phyloP scores from a whole-genome alignment of 805 yeast genomes.

The Yarrowia bubula region DNA sequence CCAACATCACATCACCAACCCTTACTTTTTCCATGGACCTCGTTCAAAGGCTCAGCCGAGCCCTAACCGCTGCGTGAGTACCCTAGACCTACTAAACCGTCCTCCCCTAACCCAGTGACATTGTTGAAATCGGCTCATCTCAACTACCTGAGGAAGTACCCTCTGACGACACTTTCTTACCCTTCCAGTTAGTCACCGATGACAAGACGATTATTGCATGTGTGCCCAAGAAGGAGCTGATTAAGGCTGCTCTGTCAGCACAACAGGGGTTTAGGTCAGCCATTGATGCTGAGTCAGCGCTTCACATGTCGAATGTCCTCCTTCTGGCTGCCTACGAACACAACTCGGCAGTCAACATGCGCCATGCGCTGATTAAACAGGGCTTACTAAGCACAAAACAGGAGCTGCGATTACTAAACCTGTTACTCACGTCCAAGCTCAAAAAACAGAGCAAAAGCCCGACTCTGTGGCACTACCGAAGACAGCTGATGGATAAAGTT shows the following conservation, averaged over 20 bases:
- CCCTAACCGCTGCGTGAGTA: not conserved
- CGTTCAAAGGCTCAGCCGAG: not conserved
- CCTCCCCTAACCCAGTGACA: constrained; percentile 1
- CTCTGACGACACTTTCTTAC: not conserved
- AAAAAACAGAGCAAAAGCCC: constrained; percentile 43
- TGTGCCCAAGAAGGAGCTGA: constrained; percentile 7
- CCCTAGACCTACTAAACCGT: not conserved
- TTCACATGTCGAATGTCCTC: constrained; percentile 28
- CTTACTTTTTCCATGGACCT: not conserved
- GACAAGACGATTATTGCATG: not conserved
- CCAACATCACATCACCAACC: not conserved
- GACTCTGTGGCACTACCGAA: constrained; percentile 43
- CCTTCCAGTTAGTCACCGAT: not conserved
- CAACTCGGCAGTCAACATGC: constrained; percentile 35
- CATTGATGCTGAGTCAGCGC: not conserved
- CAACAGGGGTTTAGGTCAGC: not conserved
- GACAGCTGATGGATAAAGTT: constrained; percentile 32
- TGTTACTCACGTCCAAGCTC: constrained; percentile 39
- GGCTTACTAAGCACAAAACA: not conserved
- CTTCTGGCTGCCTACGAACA: constrained; percentile 39
- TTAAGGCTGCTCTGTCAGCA: not conserved
- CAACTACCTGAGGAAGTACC: not conserved
- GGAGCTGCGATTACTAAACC: constrained; percentile 35
- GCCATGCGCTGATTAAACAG: constrained; percentile 33
- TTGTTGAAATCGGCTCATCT: not conserved